Evolutionary conservation across 345 rosid genomes (phyloP).

Genomic region (Pseudoturritis turrita): DNA sequence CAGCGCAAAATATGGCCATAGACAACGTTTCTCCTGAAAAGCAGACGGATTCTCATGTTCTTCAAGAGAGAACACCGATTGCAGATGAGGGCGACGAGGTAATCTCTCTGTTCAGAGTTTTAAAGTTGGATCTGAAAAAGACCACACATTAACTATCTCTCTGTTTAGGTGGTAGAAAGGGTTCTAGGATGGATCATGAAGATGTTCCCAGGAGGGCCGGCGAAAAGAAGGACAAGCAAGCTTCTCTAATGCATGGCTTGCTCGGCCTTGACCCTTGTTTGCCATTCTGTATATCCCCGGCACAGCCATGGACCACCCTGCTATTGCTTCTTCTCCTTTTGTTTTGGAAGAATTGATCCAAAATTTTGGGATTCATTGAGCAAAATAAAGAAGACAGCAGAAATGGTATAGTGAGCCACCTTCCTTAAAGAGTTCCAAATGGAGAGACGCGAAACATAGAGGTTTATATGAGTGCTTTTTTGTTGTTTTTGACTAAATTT

Average conservation of each 20-base stretch:
- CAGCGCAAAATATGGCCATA: conserved; percentile 69
- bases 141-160: background rate
- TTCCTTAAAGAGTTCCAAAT: conserved; percentile 7
- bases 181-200: conserved; percentile 99
- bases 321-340: background rate
- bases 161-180: conserved; percentile 85
- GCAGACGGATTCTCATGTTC: conserved; percentile 42
- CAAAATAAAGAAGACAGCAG: conserved; percentile 10
- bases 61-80: conserved; percentile 55
- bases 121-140: background rate
- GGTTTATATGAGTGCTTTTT: conserved; percentile 9
- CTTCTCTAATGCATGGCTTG: conserved; percentile 45
- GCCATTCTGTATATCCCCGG: conserved; percentile 16
- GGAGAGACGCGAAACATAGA: conserved; percentile 1
- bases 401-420: conserved; percentile 16
- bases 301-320: background rate
- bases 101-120: conserved; percentile 3
- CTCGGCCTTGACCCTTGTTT: background rate
- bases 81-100: conserved; percentile 99
- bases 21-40: conserved; percentile 45
- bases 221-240: conserved; percentile 84
- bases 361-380: conserved; percentile 24
- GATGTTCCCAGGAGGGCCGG: conserved; percentile 92
- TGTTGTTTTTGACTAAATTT: background rate
- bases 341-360: conserved; percentile 17